These are phyloP conservation scores for Neonectria punicea DNA, from an alignment of 2,329 filamentous ascomycete species.

Conservation along the genomic window DNA sequence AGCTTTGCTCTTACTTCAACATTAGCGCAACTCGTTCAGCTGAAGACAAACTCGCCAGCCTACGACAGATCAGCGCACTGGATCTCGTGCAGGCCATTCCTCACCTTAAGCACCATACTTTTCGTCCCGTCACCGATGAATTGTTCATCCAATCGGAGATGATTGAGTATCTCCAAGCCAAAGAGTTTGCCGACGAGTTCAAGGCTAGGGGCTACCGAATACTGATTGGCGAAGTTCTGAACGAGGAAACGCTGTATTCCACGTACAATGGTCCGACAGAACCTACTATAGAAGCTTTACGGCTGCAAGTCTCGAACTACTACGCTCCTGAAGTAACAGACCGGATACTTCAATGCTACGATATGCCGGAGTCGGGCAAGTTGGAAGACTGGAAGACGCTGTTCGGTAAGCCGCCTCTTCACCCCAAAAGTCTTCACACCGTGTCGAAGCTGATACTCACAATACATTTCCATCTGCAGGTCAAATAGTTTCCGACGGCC, in stretches of 20 bases:
- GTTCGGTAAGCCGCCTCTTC: conserved; percentile 46
- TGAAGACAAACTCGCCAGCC: conserved; percentile 44
- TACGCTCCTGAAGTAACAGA: conserved; percentile 53
- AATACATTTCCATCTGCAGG: conserved; percentile 9
- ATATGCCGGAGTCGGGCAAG: conserved; percentile 44
- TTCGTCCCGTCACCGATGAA: conserved; percentile 56
- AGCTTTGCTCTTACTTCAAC: conserved; percentile 50
- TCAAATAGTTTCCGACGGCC: conserved; percentile 52
- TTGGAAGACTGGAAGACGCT: conserved; percentile 50
- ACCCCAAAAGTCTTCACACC: no score
- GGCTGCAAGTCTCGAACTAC: conserved; percentile 54
- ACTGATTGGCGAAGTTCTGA: conserved; percentile 55
- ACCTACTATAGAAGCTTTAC: conserved; percentile 47
- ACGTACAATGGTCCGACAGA: conserved; percentile 51
- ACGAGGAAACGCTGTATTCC: conserved; percentile 57
- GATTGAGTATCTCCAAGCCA: conserved; percentile 50
- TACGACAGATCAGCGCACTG: conserved; percentile 46
- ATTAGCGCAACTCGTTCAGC: conserved; percentile 39
- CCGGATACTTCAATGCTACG: conserved; percentile 49
- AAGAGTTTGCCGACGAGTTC: conserved; percentile 52
- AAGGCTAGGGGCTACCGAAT: conserved; percentile 47
- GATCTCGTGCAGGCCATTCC: conserved; percentile 49
- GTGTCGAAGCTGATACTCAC: neutral
- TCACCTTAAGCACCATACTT: conserved; percentile 57
- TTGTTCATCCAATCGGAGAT: conserved; percentile 53